Conservation (phyloP, 306 rosid species). For the Vachellia collinsii region DNA sequence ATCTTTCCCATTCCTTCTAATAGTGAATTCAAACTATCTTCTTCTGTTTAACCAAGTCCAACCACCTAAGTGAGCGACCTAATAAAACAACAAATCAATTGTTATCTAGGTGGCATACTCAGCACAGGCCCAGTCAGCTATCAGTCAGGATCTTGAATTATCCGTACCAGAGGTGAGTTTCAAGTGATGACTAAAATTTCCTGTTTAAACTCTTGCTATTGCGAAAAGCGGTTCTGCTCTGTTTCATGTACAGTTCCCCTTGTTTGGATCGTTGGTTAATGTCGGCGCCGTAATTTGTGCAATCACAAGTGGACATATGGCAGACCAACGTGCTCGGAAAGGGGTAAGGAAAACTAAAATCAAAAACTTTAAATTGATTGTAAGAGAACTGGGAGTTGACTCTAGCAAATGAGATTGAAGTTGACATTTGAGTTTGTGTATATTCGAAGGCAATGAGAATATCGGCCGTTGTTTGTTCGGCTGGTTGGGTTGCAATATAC, state of each 20-base stretch:
- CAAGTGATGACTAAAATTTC: background rate
- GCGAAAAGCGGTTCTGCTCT: background rate
- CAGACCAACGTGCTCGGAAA: conserved; percentile 16
- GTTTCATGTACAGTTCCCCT: conserved; percentile 11
- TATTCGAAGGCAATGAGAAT: conserved; percentile 5
- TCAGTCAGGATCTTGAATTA: conserved; percentile 55
- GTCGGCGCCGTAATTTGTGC: background rate
- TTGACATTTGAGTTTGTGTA: background rate
- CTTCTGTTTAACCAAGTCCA: background rate
- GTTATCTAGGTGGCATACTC: conserved; percentile 52
- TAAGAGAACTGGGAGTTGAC: background rate
- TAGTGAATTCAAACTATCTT: background rate
- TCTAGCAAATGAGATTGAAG: background rate
- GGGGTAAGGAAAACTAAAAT: background rate
- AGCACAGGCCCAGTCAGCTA: conserved; percentile 59
- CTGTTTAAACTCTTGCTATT: background rate
- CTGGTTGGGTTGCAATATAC: conserved; percentile 11
- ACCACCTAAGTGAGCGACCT: background rate
- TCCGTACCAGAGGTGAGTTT: conserved; percentile 49
- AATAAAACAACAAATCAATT: background rate
- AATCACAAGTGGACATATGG: conserved; percentile 1
- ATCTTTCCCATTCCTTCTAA: too few species aligned
- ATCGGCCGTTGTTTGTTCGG: conserved; percentile 2
- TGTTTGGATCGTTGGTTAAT: conserved; percentile 5
- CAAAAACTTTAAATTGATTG: background rate